Evolutionary conservation across 768 basidiomycete genomes (phyloP).

Genomic region (Xerocomus potaroensis): DNA sequence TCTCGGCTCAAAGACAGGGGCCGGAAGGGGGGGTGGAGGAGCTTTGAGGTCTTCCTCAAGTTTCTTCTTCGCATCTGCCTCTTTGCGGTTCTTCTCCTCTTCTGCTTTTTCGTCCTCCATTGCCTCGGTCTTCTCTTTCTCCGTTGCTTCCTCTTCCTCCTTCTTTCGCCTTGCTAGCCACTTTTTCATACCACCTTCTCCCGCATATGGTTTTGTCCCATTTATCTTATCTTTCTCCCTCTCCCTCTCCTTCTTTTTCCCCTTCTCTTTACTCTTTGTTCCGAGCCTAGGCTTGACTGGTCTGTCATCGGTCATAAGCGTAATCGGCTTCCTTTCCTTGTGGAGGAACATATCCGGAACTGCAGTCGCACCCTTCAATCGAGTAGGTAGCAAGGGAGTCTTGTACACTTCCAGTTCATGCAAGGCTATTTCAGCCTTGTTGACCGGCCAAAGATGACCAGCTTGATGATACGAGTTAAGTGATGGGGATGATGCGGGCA

Average conservation of each 20-base stretch:
- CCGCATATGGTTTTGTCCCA: slow-evolving; percentile 72
- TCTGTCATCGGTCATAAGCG: slow-evolving; percentile 61
- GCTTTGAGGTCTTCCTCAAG: slow-evolving; percentile 16
- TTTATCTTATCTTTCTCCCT: slow-evolving; percentile 37
- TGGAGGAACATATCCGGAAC: slow-evolving; percentile 64
- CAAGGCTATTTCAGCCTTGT: slow-evolving; percentile 61
- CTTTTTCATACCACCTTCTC: slow-evolving; percentile 76
- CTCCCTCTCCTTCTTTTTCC: slow-evolving; percentile 33
- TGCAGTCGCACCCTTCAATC: slow-evolving; percentile 36
- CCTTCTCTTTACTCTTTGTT: slow-evolving; percentile 36
- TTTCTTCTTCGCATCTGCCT: slow-evolving; percentile 16
- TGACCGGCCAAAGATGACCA: slow-evolving; percentile 34
- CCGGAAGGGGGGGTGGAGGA: slow-evolving; percentile 14
- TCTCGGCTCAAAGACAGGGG: slow-evolving; percentile 20
- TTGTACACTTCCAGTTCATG: slow-evolving; percentile 75
- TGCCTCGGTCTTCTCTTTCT: slow-evolving; percentile 31
- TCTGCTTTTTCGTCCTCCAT: slow-evolving; percentile 33
- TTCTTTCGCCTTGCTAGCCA: slow-evolving; percentile 58
- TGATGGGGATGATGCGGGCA: slow-evolving; percentile 5
- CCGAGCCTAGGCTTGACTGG: slow-evolving; percentile 46
- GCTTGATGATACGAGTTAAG: slow-evolving; percentile 19
- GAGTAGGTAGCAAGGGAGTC: slow-evolving; percentile 72
- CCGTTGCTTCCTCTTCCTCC: slow-evolving; percentile 49
- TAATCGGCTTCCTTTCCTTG: slow-evolving; percentile 37
- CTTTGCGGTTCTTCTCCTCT: slow-evolving; percentile 22